Evolutionary conservation across 495 filamentous ascomycete species (phyloP).

Genomic region (Lepraria neglecta): DNA sequence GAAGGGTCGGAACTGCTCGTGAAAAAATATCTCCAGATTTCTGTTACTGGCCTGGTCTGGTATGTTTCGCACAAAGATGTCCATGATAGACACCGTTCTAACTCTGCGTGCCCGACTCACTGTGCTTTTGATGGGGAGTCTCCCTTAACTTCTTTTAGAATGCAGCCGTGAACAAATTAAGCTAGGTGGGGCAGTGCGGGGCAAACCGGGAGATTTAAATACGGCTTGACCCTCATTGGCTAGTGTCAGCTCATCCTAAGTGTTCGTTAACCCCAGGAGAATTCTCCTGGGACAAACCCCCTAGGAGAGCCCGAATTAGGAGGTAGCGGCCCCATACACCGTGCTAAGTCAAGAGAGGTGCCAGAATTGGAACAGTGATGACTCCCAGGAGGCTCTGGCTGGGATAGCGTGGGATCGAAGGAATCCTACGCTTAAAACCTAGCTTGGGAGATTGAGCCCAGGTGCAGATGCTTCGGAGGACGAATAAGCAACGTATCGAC

Average conservation of each 20-base stretch:
- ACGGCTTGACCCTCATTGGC: not conserved
- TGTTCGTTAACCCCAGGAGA: slow-evolving; percentile 1
- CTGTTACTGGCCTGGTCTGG: too few relatives aligned
- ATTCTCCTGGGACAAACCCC: slow-evolving; percentile 6
- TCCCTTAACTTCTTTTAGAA: too few relatives aligned
- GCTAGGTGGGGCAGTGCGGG: too few relatives aligned
- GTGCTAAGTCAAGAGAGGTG: not conserved
- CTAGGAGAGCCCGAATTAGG: not conserved
- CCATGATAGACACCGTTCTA: too few relatives aligned
- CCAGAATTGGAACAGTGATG: not conserved
- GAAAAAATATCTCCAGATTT: too few relatives aligned
- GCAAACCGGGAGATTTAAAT: not conserved
- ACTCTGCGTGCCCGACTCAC: too few relatives aligned
- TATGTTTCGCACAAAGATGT: too few relatives aligned
- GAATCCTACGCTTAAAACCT: not conserved
- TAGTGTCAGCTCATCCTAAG: not conserved
- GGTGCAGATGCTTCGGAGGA: too few relatives aligned
- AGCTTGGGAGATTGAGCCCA: not conserved
- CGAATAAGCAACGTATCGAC: too few relatives aligned
- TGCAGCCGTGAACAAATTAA: too few relatives aligned
- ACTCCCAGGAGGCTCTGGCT: not conserved
- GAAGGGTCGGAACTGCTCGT: too few relatives aligned
- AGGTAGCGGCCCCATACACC: not conserved
- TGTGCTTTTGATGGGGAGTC: too few relatives aligned
- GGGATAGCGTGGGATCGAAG: not conserved